Base-by-base conservation (phyloP, 2,329 filamentous ascomycete species). In the Sarocladiaceae sp. region DNA sequence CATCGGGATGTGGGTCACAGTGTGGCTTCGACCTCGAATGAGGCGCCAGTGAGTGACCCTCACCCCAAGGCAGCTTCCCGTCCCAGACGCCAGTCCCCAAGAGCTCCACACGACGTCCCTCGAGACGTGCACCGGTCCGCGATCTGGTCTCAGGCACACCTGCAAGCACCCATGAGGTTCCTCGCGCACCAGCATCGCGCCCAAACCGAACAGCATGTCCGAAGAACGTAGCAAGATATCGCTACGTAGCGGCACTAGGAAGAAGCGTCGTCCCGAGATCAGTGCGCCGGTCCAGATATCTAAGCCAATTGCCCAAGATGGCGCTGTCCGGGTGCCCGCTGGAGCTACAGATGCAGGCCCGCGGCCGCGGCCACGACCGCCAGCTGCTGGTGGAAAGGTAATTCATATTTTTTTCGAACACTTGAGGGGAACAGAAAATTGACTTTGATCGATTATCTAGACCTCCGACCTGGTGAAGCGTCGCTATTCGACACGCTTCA, bases 401-500 rank as follows among this genome's bases (percentile, higher is more conserved):
- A 23, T 20, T 31, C 13, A n/a, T n/a, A n/a, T n/a, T n/a, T n/a
- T n/a, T n/a, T n/a, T 39, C 26, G n/a, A 12, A n/a, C 28, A 13
- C 29, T 33, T 15, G 15, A 8, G 15, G 15, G 15, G 8, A 8
- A 33, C n/a, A 17, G 8, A 2, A 47, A 15, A 31, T 11, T 39
- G n/a, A 17, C 18, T 31, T 31, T 53, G n/a, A 36, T 11, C 68
- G 51, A 67, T 53, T 23, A 20, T 49, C 22, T 37, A 84, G 81
- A 86, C 83, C 1, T 82, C 82, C 22, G 93, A 99, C 67, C 77
- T 97, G 51, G 92, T 99, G 54, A 97, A 97, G 74, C 82, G 91
- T 60, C 80, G 94, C 60, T 99, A 97, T 71, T 97, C 94, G 35
- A 92, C 92, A 37, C 86, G 93, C 55, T 96, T 97, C 68, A 93